Conservation (phyloP, 2,329 filamentous ascomycete genomes). For the Paecilomyces formosus region DNA sequence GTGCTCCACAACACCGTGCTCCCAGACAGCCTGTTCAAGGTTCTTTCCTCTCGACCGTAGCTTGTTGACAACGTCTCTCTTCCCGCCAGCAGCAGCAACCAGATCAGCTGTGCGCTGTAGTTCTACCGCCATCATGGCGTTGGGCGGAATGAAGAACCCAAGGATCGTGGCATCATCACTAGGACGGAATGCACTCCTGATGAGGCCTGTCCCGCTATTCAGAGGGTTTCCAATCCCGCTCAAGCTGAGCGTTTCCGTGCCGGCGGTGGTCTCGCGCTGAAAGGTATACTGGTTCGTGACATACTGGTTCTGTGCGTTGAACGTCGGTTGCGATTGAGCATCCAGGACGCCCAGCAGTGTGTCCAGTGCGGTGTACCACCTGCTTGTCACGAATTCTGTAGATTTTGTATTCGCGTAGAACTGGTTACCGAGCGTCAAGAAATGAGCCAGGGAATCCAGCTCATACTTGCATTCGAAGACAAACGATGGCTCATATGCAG, state of each 20-base stretch:
- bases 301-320: constrained; percentile 61
- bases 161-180: constrained; percentile 93
- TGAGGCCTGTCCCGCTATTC: constrained; percentile 71
- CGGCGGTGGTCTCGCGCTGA: constrained; percentile 67
- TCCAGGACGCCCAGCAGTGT: constrained; percentile 67
- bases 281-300: constrained; percentile 78
- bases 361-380: constrained; percentile 74
- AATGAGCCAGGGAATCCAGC: constrained; percentile 88
- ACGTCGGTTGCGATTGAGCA: constrained; percentile 74
- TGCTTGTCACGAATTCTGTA: constrained; percentile 65
- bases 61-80: constrained; percentile 42
- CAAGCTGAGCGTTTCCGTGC: constrained; percentile 84
- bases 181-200: constrained; percentile 87
- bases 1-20: constrained; percentile 63
- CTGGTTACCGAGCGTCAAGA: constrained; percentile 76
- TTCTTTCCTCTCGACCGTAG: constrained; percentile 51
- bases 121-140: constrained; percentile 93
- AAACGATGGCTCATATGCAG: constrained; percentile 69
- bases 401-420: constrained; percentile 76
- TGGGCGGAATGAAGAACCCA: constrained; percentile 89
- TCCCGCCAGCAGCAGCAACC: constrained; percentile 52
- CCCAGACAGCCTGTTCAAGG: constrained; percentile 71
- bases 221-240: constrained; percentile 85
- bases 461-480: constrained; percentile 99
- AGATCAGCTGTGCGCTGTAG: constrained; percentile 66